Percentiles rank a stretch among this genome's conserved stretches.
Evolutionary conservation across 2,329 filamentous ascomycete species (phyloP).

Genomic region (Sporothrix pseudoabietina): DNA sequence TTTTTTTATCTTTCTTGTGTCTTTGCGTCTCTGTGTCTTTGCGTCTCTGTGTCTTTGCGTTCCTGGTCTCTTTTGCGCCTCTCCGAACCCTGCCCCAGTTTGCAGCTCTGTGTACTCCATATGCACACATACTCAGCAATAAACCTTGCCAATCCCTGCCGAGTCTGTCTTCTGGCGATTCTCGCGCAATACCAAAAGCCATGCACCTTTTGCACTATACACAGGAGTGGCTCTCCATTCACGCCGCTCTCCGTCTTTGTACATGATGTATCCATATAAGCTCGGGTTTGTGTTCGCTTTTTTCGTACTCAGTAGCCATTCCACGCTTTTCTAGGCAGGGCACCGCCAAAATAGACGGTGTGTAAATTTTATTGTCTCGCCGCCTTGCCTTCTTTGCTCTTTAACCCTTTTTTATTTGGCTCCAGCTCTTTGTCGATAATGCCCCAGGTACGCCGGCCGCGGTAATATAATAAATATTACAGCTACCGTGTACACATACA

Average conservation of each 20-base stretch:
- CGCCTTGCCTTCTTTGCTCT: neutral
- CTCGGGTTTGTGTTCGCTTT: neutral
- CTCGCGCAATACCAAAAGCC: neutral
- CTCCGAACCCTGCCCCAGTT: neutral
- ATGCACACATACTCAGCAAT: neutral
- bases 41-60: neutral
- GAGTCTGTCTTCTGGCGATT: neutral
- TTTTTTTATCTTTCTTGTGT: neutral
- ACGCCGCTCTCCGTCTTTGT: neutral
- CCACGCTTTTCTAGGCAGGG: neutral
- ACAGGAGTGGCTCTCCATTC: neutral
- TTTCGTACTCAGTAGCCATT: neutral
- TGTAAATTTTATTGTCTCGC: neutral
- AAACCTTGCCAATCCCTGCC: neutral
- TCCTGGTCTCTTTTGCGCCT: neutral
- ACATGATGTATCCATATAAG: neutral
- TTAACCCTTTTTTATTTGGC: neutral
- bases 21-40: neutral
- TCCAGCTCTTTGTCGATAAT: slow-evolving; percentile 20
- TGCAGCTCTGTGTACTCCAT: neutral
- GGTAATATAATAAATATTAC: neutral
- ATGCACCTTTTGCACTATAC: neutral
- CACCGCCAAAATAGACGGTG: slow-evolving; percentile 15
- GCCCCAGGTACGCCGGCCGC: slow-evolving; percentile 10
- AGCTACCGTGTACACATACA: neutral